Base-by-base conservation (phyloP, 495 filamentous ascomycete genomes). In the Hypoxylon crocopeplum region DNA sequence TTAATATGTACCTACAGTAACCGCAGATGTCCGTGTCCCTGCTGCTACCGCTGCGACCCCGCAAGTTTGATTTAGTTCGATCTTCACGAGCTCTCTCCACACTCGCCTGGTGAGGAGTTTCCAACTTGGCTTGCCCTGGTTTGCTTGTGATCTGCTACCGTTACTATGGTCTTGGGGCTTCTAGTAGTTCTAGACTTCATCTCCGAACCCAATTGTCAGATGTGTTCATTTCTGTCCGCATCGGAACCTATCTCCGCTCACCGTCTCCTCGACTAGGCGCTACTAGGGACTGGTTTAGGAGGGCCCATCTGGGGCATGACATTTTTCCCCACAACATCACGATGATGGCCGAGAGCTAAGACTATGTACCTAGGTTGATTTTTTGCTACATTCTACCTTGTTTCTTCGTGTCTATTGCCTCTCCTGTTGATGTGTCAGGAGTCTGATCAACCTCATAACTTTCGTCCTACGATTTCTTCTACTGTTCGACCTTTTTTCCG, bases 1-100 rank as follows among this genome's bases (percentile, higher is more conserved):
- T 52, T 47, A 62, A 62, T 62, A 56, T 56, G 45, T n/a, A n/a
- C n/a, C n/a, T n/a, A n/a, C n/a, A 55, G 57, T 44, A 61, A 53
- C 49, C 49, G 36, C 56, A 41, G 58, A 45, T 33, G 44, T 22
- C 48, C 27, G 47, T 48, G 3, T 29, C 34, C 34, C n/a, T n/a
- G n/a, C 20, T 34, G 12, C 32, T 48, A 36, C 48, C 50, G 45
- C 56, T 37, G 49, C 39, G 50, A 62, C 58, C 58, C 58, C 58
- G 58, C 58, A 62, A 56, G 46, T n/a, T 44, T 47, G 59, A 56
- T 51, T 44, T 34, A 30, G 27, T 40, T 51, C 33, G 52, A 63
- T 63, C 59, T 45, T 53, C 36, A n/a, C n/a, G n/a, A 44, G n/a
- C 2, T 30, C 56, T 63, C 59, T 63, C 59, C 59, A 53, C 59